Base-by-base conservation (phyloP, 2,329 filamentous ascomycete species). In the Claviceps arundinis region DNA sequence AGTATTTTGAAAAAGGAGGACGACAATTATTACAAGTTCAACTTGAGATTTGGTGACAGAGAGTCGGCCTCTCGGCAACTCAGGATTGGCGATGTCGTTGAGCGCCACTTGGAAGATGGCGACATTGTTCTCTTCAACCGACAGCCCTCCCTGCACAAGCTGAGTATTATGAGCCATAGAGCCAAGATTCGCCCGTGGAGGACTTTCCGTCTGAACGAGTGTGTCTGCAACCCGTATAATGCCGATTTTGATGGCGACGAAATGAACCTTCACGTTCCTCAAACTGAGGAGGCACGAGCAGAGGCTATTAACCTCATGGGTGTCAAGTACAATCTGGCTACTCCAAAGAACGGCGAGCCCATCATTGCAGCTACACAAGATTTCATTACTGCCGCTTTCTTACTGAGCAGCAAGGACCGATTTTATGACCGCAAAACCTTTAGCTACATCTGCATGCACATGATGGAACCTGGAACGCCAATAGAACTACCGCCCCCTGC, bases 291-390 rank as follows among this genome's bases (percentile, higher is more conserved):
- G 68, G 91, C 93, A 11, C 81, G 93, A 53, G 88, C 91, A 2
- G 93, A 98, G 68, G 93, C 93, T 0, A 94, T 94, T 61, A 89
- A 91, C 59, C 73, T 98, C 47, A 98, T 98, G 93, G 93, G 93
- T 43, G 90, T 98, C 52, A 95, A 96, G 70, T 83, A 97, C 73
- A 98, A 98, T 65, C 70, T 98, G 54, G 86, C 86, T 3, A 98
- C 93, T 0, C 93, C 93, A 1, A 96, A 96, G 69, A 97, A 97
- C 70, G 93, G 93, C 64, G 91, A 95, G 60, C 93, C 93, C 1
- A 95, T 98, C 61, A 97, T 98, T 70, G 89, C 90, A 17, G 91
- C 93, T n/a, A 98, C 95, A 34, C 93, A 98, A 63, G 93, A 98
- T 75, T 98, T 98, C 71, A 97, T 98, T 61, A 97, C 91, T 26